Evolutionary conservation across 257 asterid genomes (phyloP).

Genomic region (Phtheirospermum japonicum): DNA sequence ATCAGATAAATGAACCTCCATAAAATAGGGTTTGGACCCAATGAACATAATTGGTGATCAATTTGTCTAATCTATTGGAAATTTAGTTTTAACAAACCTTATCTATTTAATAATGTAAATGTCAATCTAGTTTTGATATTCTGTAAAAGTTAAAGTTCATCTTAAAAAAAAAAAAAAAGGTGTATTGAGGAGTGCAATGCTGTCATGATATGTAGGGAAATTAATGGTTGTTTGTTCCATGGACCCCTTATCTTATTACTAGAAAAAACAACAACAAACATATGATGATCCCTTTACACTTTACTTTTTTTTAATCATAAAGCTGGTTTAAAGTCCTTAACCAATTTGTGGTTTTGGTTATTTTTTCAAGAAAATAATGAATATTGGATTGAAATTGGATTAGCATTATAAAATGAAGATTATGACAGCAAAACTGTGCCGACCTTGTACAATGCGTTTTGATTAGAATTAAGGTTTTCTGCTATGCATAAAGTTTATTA

Average conservation of each 20-base stretch:
- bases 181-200: slow-evolving; percentile 27
- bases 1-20: background rate
- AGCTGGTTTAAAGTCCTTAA: background rate
- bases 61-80: too few species aligned
- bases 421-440: background rate
- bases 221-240: slow-evolving; percentile 18
- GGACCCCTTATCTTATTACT: slow-evolving; percentile 28
- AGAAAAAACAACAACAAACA: slow-evolving; percentile 24
- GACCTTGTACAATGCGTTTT: too few species aligned
- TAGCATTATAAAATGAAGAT: background rate
- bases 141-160: slow-evolving; percentile 36
- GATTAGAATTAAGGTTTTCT: too few species aligned
- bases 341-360: background rate
- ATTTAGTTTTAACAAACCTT: too few species aligned
- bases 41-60: too few species aligned
- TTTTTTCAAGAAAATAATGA: background rate
- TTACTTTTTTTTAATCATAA: slow-evolving; percentile 21
- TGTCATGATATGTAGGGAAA: slow-evolving; percentile 32
- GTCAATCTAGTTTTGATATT: slow-evolving; percentile 8
- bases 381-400: slow-evolving; percentile 3
- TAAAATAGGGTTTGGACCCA: too few species aligned
- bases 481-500: too few species aligned
- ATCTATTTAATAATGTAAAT: too few species aligned
- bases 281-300: slow-evolving; percentile 11
- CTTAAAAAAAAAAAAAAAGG: background rate